Evolutionary conservation across 1,284 basidiomycete genomes (phyloP), one percentile per base, ranked within the genome.

Genomic region (Grifola frondosa): DNA sequence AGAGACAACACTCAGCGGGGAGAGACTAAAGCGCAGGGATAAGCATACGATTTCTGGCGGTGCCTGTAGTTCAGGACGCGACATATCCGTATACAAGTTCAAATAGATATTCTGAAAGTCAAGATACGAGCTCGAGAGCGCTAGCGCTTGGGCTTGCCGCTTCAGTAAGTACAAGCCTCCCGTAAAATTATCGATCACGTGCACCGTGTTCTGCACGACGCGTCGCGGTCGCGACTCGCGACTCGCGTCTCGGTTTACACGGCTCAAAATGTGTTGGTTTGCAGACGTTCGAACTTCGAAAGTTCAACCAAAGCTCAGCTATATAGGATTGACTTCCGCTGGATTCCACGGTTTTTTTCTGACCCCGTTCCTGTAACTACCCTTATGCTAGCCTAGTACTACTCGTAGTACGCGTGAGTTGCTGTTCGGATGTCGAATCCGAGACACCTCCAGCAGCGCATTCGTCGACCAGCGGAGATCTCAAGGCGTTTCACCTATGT

Each of bases 11-110:
- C 3, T 32, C 1, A 24, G 9, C 5, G 9, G 40, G 23, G 19
- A 25, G 11, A 17, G 22, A 53, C 26, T 46, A 37, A 43, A 33
- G 44, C 21, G 15, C 28, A 25, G 21, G 23, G 17, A 37, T 26
- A 31, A 37, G 71, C 85, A 50, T 67, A 95, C 93, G 56, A 99
- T 91, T 73, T 99, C 93, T 48, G 97, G 96, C 28, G 97, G 97
- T 20, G 95, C 94, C 65, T 89, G 80, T 35, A 96, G 83, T 65
- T 99, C 97, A 51, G 97, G 97, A 55, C 97, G 76, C 15, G 93
- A 97, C 96, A 97, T 98, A 13, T 46, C 38, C 7, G 42, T 17
- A 15, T 10, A 12, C 28, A 26, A 25, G 6, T 20, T 13, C 26
- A 33, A 8, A 15, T 7, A 6, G 23, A 20, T 24, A 36, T n/a